phyloP scores from a whole-genome alignment of 768 basidiomycete species.

The Trametes coccinea region DNA sequence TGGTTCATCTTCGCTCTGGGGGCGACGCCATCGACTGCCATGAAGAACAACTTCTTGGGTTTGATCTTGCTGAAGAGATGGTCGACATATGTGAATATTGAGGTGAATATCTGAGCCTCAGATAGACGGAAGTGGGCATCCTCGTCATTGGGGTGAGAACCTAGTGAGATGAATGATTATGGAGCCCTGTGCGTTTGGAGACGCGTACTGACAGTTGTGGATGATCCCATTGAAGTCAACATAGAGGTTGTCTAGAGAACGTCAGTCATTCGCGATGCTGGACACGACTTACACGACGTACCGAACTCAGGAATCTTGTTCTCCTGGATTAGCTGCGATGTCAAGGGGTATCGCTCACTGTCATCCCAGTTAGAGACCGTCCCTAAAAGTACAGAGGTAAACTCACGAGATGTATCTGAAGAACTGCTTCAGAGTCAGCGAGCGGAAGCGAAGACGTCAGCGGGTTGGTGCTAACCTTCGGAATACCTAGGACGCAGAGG shows the following conservation, averaged over 20 bases:
- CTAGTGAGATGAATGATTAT: constrained; percentile 29
- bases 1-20: constrained; percentile 99
- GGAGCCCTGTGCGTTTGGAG: not conserved
- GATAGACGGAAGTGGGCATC: constrained; percentile 94
- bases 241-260: constrained; percentile 70
- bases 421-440: constrained; percentile 54
- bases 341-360: constrained; percentile 97
- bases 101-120: constrained; percentile 96
- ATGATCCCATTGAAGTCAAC: constrained; percentile 95
- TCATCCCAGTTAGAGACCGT: not conserved
- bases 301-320: constrained; percentile 99
- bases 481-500: constrained; percentile 40
- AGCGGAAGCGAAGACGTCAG: not conserved
- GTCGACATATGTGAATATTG: constrained; percentile 96
- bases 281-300: constrained; percentile 34
- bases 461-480: constrained; percentile 40
- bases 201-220: constrained; percentile 59
- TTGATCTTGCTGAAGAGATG: constrained; percentile 96
- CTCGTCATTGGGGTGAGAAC: constrained; percentile 96
- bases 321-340: constrained; percentile 96
- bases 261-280: constrained; percentile 1
- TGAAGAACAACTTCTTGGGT: constrained; percentile 96
- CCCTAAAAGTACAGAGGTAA: not conserved
- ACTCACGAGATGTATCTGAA: constrained; percentile 94
- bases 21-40: constrained; percentile 98